Base-by-base conservation (phyloP, 805 yeast species). In the Yamadazyma insecticola region DNA sequence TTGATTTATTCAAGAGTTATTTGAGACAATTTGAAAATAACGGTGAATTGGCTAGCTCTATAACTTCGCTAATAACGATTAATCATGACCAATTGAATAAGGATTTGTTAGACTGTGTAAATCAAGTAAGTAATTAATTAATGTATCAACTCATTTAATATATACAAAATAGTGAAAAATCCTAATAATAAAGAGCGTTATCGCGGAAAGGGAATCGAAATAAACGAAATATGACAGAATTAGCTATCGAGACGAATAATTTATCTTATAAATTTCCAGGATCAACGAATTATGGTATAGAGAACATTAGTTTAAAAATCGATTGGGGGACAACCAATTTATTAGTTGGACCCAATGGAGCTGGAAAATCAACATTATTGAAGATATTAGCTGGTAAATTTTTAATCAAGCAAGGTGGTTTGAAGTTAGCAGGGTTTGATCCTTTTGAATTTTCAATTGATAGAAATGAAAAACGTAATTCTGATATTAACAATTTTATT, bases 271-370 rank as follows among this genome's bases (percentile, higher is more conserved):
- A 72, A 16, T 90, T 83, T 49, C 74, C 81, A 1, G 56, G 61
- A 5, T 63, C 70, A 32, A 63, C 71, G 3, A 69, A 71, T 30
- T 72, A 84, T 3, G 95, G 96, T 0, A 63, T 92, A 11, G 70
- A 72, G 18, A 68, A 84, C 28, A 71, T 90, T 39, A 64, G 68
- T 22, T 48, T 92, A 24, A 44, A 62, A 9, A 68, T 92, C 13
- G 77, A 80, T 1, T 75, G 82, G 70, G 78, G 82, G 5, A 74
- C 90, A 1, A 71, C 96, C 37, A 76, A 89, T 8, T 63, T 92
- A 21, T 56, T 92, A 6, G 70, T 92, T 15, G 98, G 98, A 0
- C 95, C 97, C 9, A 89, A 89, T 47, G 98, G 98, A 13, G 97
- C 98, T 1, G 97, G 98, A 4, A 92, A 92, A 55, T 85, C 96